These are phyloP conservation scores for Friedmanniomyces endolithicus DNA, from an alignment of 495 filamentous ascomycete genomes.

Conservation along the genomic window DNA sequence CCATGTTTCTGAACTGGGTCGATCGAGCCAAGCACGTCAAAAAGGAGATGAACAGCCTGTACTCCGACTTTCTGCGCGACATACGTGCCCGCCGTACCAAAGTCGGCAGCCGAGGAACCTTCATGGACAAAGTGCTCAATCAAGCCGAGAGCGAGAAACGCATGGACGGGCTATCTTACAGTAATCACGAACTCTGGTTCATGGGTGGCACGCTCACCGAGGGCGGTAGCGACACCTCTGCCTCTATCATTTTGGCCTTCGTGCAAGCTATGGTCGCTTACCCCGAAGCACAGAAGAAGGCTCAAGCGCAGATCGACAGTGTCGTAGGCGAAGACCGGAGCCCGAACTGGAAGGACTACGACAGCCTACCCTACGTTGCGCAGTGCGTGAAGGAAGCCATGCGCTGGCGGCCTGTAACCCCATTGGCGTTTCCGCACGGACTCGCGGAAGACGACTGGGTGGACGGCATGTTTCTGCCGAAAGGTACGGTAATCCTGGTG, in stretches of 20 bases:
- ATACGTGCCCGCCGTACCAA: slow-evolving; percentile 11
- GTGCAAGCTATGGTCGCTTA: slow-evolving; percentile 36
- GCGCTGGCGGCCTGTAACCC: slow-evolving; percentile 22
- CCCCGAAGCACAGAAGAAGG: slow-evolving; percentile 32
- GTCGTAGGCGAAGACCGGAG: slow-evolving; percentile 19
- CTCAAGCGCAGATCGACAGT: slow-evolving; percentile 27
- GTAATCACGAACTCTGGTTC: slow-evolving; percentile 15
- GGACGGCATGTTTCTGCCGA: slow-evolving; percentile 21
- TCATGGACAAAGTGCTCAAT: slow-evolving; percentile 36
- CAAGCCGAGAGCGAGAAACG: slow-evolving; percentile 4
- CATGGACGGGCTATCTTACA: slow-evolving; percentile 2
- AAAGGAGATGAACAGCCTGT: slow-evolving; percentile 34
- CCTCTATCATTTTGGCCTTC: slow-evolving; percentile 29
- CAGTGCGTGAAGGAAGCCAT: slow-evolving; percentile 21
- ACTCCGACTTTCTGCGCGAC: slow-evolving; percentile 22
- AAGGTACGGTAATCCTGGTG: slow-evolving; percentile 19
- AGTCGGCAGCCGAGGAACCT: slow-evolving; percentile 18
- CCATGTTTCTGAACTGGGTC: slow-evolving; percentile 33
- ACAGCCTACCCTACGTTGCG: slow-evolving; percentile 18
- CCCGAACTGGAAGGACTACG: slow-evolving; percentile 17
- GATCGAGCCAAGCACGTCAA: slow-evolving; percentile 29
- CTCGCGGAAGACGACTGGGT: slow-evolving; percentile 23
- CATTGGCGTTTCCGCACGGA: slow-evolving; percentile 20
- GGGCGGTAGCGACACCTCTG: slow-evolving; percentile 39
- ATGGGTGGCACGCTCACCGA: slow-evolving; percentile 29